These are phyloP conservation scores for Mariannaea sp. DNA, from an alignment of 2,329 filamentous ascomycete genomes.

Conservation along the genomic window DNA sequence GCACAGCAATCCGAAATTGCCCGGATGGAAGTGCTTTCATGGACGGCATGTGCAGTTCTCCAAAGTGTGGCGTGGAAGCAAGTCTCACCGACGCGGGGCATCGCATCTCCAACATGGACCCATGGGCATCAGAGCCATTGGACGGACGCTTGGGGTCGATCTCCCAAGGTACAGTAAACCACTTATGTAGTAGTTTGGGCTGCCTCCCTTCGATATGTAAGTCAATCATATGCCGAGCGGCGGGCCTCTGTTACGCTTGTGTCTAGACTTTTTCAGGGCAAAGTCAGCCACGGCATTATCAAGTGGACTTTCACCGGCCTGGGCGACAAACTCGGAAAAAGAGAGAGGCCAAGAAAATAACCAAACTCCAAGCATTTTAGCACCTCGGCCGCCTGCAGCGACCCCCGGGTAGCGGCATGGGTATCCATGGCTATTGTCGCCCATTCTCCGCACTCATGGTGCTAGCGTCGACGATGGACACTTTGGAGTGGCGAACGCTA, in stretches of 20 bases:
- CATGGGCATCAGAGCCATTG: no score
- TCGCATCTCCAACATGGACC: no score
- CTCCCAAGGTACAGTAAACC: no score
- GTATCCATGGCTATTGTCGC: constrained; percentile 24
- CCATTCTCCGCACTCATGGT: constrained; percentile 32
- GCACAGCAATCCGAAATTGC: no score
- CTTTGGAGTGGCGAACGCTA: constrained; percentile 14
- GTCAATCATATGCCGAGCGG: constrained; percentile 2
- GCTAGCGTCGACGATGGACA: constrained; percentile 23
- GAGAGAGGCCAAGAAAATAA: constrained; percentile 18
- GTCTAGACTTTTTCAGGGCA: not conserved
- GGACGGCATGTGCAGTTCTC: no score
- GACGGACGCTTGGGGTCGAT: no score
- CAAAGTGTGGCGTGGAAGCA: no score
- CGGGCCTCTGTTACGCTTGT: no score
- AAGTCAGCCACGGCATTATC: constrained; percentile 12
- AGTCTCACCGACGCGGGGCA: no score
- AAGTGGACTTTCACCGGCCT: constrained; percentile 5
- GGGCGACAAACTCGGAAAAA: not conserved
- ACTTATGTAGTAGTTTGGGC: no score
- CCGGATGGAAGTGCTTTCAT: no score
- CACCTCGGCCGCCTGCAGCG: constrained; percentile 24
- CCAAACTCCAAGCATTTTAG: constrained; percentile 32
- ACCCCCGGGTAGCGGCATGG: constrained; percentile 1
- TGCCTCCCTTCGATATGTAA: not conserved